Percentiles rank a stretch among this genome's conserved stretches.
phyloP scores from a whole-genome alignment of 345 rosid genomes.

The Psidium friedrichsthalianum region DNA sequence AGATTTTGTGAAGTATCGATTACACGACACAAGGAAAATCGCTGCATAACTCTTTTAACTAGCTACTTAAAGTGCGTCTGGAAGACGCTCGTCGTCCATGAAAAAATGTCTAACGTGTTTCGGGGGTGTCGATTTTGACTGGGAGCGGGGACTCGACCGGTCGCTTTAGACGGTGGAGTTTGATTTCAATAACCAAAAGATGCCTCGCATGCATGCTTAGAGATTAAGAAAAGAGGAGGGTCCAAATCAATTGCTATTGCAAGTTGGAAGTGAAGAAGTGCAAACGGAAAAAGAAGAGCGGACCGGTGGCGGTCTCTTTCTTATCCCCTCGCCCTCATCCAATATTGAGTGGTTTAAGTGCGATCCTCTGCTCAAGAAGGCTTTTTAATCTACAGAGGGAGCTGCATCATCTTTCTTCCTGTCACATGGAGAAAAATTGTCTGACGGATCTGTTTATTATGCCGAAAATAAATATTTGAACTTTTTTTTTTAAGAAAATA shows the following conservation, averaged over 20 bases:
- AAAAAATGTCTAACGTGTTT: not conserved
- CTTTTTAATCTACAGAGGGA: not conserved
- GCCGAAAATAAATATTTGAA: fast-evolving
- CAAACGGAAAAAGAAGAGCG: not conserved
- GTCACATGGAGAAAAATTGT: fast-evolving
- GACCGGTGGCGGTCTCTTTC: not conserved
- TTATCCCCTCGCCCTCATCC: not conserved
- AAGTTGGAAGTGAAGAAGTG: not conserved
- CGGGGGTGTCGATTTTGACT: no score
- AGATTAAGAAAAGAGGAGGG: not conserved
- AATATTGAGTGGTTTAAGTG: not conserved
- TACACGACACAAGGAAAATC: not conserved
- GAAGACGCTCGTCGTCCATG: not conserved
- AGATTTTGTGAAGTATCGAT: not conserved
- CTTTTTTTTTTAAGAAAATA: not conserved
- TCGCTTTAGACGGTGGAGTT: not conserved
- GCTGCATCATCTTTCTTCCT: not conserved
- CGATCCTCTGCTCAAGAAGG: not conserved
- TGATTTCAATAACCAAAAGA: not conserved
- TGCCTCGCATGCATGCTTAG: not conserved
- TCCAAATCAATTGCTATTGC: not conserved
- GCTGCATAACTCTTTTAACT: not conserved
- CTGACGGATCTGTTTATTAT: fast-evolving
- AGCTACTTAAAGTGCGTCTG: not conserved
- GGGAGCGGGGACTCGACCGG: not conserved